Base-by-base conservation (phyloP, 768 basidiomycete genomes). In the Asterophora parasitica region DNA sequence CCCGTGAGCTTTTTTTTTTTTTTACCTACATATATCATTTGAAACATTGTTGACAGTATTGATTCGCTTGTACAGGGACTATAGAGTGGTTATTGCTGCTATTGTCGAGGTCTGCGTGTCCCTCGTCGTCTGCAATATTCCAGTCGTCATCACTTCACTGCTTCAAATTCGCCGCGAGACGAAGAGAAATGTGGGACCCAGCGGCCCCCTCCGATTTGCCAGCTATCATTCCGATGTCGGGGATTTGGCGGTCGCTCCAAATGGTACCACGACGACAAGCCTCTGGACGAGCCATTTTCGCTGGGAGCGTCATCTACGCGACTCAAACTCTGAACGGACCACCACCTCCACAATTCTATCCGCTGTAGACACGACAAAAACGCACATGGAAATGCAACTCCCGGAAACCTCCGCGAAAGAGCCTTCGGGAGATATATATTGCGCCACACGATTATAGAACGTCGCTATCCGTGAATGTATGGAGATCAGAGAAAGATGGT, bases 101-200 rank as follows among this genome's bases (percentile, higher is more conserved):
- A 48, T 75, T 7, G 62, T 76, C 15, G 78, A 79, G 66, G 65
- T 65, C 48, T 57, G 58, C 45, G 53, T 66, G 17, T 68, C 69
- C 11, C 58, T 73, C 1, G 61, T 70, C 27, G 71, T 73, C 4
- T 67, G 66, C 52, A 72, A 69, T 40, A 52, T 72, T 20, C 71
- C 73, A 0, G 64, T 72, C 11, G 58, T 72, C 26, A 55, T 66
- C 4, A 66, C 70, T n/a, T 49, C 64, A 1, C 23, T 62, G 33
- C 48, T 67, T 26, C 59, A 50, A 34, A 42, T 60, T 33, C 48
- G 52, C 20, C 48, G 48, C 26, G 43, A 42, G n/a, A 27, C 38
- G n/a, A 4, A 30, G 11, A 20, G 31, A 12, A 45, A 39, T 20
- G 28, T 10, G 10, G 28, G 28, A 39, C 23, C 28, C 23, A 54